A percentile compares a stretch with the other conserved stretches of the same genome.
Evolutionary conservation across 2,329 filamentous ascomycete genomes (phyloP).

Genomic region (Alternaria sp.): DNA sequence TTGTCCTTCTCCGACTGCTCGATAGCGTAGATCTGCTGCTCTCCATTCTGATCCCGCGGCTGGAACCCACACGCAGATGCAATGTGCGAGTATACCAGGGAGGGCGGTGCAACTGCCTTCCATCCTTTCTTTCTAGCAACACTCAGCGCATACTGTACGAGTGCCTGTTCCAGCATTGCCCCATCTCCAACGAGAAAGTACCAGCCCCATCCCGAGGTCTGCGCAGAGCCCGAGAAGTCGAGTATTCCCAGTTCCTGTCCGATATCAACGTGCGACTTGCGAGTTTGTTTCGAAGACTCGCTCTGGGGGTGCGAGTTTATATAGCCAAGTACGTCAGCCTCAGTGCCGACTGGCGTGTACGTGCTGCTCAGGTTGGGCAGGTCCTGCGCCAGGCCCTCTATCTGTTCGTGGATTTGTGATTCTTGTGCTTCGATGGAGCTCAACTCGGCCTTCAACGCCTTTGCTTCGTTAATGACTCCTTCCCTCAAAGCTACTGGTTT

Average conservation of each 20-base stretch:
- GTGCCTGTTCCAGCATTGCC: conserved; percentile 91
- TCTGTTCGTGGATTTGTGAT: conserved; percentile 67
- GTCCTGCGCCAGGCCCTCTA: conserved; percentile 76
- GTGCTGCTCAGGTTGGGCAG: conserved; percentile 87
- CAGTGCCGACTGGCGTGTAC: conserved; percentile 74
- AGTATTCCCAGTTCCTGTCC: conserved; percentile 86
- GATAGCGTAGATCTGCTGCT: conserved; percentile 89
- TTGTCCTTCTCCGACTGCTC: conserved; percentile 71
- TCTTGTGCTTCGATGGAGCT: conserved; percentile 68
- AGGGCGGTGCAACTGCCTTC: conserved; percentile 83
- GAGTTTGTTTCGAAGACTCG: conserved; percentile 52
- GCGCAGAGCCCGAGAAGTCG: conserved; percentile 83
- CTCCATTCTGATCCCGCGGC: conserved; percentile 86
- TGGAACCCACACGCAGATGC: conserved; percentile 92
- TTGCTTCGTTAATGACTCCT: conserved; percentile 69
- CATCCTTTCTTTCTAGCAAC: conserved; percentile 78
- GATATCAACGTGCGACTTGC: conserved; percentile 84
- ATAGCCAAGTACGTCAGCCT: conserved; percentile 73
- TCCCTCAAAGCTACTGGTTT: conserved; percentile 55
- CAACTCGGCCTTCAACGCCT: conserved; percentile 69
- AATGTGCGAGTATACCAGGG: conserved; percentile 90
- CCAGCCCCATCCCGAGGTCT: conserved; percentile 95
- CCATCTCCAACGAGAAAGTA: conserved; percentile 95
- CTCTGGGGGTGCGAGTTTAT: conserved; percentile 74
- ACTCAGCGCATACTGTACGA: conserved; percentile 83